Evolutionary conservation across 2,329 filamentous ascomycete species (phyloP), one percentile per base, ranked within the genome.

Genomic region (Alternaria sp.): DNA sequence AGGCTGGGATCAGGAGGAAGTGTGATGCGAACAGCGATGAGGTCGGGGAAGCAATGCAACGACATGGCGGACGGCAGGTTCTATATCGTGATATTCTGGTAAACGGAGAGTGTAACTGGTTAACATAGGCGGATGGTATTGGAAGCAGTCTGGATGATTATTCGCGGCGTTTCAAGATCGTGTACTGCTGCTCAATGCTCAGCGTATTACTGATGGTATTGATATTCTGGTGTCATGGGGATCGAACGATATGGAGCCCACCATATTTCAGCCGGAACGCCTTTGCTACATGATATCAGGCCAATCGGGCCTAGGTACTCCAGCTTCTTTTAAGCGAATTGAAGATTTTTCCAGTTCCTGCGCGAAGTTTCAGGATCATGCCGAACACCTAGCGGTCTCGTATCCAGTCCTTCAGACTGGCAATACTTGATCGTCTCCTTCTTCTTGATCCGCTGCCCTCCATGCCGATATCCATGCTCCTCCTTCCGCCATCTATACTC

Each of bases 371-470:
- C 22, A n/a, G 5, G 26, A 7, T 8, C 26, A 22, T 48, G 14
- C 47, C 18, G 5, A 47, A 44, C 14, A 8, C 34, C 26, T 64
- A 65, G 22, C 51, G 57, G 5, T 60, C 56, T 8, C 57, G 54
- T 43, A 65, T 63, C 62, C 62, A 65, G 20, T 65, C 62, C 24
- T 65, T 65, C 36, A 65, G 14, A 18, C 56, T 63, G n/a, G 62
- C 51, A 36, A 65, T 65, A 34, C 59, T 62, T 3, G 59, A 63
- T 11, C 62, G 20, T 18, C 62, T 16, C 22, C 62, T 60, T 28
- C 60, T 32, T 20, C 57, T 57, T 7, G 44, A 43, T 5, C 46
- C 51, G 11, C 51, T 28, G 7, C 58, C 59, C 3, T 63, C 60
- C 3, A 24, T 22, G 14, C 46, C 57, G 2, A 65, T 39, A 9